These are phyloP conservation scores for Kluyveromyces sp. DNA, from an alignment of 1,139 yeast genomes.

Conservation along the genomic window DNA sequence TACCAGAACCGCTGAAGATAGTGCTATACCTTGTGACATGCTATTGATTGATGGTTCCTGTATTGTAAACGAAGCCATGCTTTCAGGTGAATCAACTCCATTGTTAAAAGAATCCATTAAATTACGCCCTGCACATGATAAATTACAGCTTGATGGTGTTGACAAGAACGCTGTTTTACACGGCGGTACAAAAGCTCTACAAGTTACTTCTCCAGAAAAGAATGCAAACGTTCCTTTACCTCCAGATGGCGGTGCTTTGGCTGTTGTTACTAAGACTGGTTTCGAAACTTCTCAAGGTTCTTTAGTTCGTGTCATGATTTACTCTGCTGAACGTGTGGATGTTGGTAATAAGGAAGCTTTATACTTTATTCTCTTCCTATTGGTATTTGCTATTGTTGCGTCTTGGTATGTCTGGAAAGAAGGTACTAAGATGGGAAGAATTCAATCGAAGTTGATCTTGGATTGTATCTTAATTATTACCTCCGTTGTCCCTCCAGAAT, in stretches of 20 bases:
- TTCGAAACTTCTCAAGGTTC: conserved; percentile 98
- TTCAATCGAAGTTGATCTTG: conserved; percentile 83
- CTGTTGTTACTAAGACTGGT: conserved; percentile 87
- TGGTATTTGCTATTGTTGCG: conserved; percentile 89
- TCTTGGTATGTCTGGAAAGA: conserved; percentile 98
- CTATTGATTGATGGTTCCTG: conserved; percentile 80
- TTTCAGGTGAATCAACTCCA: conserved; percentile 97
- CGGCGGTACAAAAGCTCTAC: conserved; percentile 96
- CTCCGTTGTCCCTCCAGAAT: conserved; percentile 97
- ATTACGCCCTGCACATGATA: conserved; percentile 68
- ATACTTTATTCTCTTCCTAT: conserved; percentile 80
- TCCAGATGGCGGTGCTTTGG: conserved; percentile 91
- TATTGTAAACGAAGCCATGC: conserved; percentile 95
- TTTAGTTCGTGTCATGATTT: conserved; percentile 94
- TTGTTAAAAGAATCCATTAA: conserved; percentile 84
- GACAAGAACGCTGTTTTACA: conserved; percentile 87
- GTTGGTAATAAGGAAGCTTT: conserved; percentile 95
- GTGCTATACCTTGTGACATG: conserved; percentile 95
- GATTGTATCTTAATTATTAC: conserved; percentile 95
- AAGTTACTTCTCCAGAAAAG: conserved; percentile 64
- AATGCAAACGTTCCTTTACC: conserved; percentile 44
- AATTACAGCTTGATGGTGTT: conserved; percentile 64
- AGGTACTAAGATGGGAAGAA: conserved; percentile 92
- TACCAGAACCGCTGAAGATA: conserved; percentile 80
- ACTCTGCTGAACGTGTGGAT: conserved; percentile 91